A percentile compares a stretch with the other conserved stretches of the same genome.
Conservation (phyloP, 306 rosid species). For the Inga leiocalycina region DNA sequence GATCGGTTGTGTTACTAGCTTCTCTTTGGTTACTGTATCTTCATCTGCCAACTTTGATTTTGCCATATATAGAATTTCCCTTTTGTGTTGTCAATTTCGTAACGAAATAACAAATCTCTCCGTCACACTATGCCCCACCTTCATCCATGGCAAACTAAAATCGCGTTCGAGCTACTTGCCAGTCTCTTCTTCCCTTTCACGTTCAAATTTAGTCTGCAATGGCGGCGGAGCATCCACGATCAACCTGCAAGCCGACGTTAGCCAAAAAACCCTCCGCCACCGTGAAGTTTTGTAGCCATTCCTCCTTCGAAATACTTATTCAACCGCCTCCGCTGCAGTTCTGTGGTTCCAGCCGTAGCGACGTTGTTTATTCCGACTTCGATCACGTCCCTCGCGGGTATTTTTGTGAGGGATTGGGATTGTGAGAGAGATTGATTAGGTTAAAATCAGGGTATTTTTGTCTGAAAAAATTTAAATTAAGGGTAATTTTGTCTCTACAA, state of each 20-base stretch:
- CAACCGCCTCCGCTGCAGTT: background rate
- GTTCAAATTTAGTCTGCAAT: constrained; percentile 29
- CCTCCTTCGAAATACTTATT: constrained; percentile 27
- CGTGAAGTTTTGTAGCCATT: constrained; percentile 22
- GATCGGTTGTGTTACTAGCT: background rate
- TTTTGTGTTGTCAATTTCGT: constrained; percentile 13
- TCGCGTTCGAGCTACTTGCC: background rate
- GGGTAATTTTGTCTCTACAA: too few species aligned
- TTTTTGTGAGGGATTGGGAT: too few species aligned
- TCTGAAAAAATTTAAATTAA: too few species aligned
- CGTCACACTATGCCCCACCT: background rate
- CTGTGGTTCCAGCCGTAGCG: background rate
- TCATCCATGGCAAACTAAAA: background rate
- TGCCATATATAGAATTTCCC: constrained; percentile 35
- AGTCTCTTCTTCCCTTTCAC: background rate
- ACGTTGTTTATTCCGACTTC: background rate
- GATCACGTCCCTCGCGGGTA: constrained; percentile 25
- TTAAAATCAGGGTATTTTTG: too few species aligned
- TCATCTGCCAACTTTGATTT: constrained; percentile 23
- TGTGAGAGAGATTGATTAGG: too few species aligned
- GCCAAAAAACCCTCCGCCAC: background rate
- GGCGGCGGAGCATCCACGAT: constrained; percentile 22
- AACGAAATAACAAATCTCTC: background rate
- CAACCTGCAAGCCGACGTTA: background rate
- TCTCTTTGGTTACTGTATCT: background rate